Percentiles rank a stretch among this genome's conserved stretches.
Evolutionary conservation across 1,284 basidiomycete genomes (phyloP).

Genomic region (Apiotrichum sp.): DNA sequence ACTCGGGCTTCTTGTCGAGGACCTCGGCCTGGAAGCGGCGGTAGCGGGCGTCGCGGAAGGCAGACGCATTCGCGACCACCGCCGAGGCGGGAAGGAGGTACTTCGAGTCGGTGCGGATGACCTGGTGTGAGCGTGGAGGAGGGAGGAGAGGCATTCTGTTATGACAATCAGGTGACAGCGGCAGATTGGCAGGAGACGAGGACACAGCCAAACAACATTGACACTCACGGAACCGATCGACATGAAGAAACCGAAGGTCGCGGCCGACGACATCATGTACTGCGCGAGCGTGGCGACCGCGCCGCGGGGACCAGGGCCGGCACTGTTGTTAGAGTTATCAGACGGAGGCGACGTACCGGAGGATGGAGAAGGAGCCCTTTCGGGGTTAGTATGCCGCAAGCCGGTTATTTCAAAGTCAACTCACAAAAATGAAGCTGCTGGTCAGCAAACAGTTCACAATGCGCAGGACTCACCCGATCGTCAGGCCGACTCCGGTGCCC

Average conservation of each 20-base stretch:
- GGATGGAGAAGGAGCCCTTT: constrained; percentile 60
- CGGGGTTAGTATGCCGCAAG: constrained; percentile 1
- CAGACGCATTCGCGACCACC: constrained; percentile 6
- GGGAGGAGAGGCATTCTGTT: no score
- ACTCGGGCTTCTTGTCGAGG: constrained; percentile 3
- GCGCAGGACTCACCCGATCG: constrained; percentile 59
- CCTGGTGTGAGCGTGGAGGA: constrained; percentile 20
- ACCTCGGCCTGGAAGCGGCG: constrained; percentile 22
- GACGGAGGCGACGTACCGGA: constrained; percentile 54
- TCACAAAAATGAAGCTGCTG: constrained; percentile 67
- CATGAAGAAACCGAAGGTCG: constrained; percentile 49
- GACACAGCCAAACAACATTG: no score
- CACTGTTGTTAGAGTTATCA: constrained; percentile 49
- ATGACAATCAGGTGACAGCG: background rate
- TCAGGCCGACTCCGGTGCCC: constrained; percentile 81
- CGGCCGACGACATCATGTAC: constrained; percentile 67
- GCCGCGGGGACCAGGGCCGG: constrained; percentile 80
- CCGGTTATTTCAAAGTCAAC: background rate
- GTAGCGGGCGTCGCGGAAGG: constrained; percentile 13
- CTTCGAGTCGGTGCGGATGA: constrained; percentile 42
- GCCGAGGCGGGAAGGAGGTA: constrained; percentile 21
- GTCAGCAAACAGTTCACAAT: background rate
- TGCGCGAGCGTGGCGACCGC: constrained; percentile 80
- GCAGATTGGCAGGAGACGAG: background rate
- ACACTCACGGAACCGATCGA: constrained; percentile 45